Evolutionary conservation across 1,284 basidiomycete species (phyloP).

Genomic region (Leccinum solheimii): DNA sequence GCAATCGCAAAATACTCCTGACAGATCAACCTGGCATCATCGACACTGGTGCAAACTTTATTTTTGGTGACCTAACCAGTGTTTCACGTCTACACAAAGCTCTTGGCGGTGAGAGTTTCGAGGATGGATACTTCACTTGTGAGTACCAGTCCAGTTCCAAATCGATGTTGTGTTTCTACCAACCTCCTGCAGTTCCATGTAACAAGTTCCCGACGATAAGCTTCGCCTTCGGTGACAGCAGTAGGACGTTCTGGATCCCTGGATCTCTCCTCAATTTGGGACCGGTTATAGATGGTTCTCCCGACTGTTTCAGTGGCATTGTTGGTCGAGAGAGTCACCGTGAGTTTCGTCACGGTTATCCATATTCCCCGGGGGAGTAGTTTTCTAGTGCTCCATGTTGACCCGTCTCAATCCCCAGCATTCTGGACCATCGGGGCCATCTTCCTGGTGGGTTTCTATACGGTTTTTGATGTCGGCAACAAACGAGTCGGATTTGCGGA

Average conservation of each 20-base stretch:
- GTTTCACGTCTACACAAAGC: neutral
- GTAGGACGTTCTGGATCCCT: neutral
- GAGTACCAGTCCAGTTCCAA: neutral
- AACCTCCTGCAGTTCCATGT: neutral
- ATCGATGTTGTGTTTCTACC: neutral
- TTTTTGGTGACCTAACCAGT: neutral
- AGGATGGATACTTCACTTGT: neutral
- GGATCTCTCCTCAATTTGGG: neutral
- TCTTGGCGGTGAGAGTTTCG: neutral
- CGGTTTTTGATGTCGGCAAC: neutral
- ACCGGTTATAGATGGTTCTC: neutral
- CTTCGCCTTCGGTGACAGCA: neutral
- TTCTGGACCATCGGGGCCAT: neutral
- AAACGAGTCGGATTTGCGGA: neutral
- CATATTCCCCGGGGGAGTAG: neutral
- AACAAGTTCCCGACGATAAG: neutral
- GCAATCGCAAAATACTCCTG: neutral
- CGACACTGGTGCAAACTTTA: neutral
- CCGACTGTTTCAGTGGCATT: neutral
- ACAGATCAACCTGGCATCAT: neutral
- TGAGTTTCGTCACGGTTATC: neutral
- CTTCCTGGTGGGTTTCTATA: neutral
- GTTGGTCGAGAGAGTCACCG: neutral
- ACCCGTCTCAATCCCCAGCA: neutral
- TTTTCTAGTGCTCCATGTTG: neutral